Evolutionary conservation across 1,139 yeast species (phyloP).

Genomic region (Taphrina pruni): DNA sequence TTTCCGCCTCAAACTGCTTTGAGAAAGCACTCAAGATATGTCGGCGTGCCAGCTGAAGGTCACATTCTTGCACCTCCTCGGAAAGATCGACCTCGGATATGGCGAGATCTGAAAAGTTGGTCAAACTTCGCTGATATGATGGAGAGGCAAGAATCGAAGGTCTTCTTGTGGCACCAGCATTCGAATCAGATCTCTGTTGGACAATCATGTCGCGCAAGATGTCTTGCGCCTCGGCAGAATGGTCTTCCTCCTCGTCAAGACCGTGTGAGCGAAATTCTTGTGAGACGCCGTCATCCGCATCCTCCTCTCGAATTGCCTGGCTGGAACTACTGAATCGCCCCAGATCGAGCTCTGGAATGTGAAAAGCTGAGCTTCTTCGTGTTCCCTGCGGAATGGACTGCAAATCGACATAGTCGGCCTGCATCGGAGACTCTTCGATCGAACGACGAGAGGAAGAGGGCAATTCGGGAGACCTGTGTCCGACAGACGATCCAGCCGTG

Average conservation of each 20-base stretch:
- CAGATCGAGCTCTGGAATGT: conserved; percentile 20
- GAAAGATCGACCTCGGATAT: conserved; percentile 39
- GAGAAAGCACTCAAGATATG: conserved; percentile 38
- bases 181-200: conserved; percentile 12
- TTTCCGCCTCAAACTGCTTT: conserved; percentile 30
- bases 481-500: conserved; percentile 4
- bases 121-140: conserved; percentile 26
- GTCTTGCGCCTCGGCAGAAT: conserved; percentile 21
- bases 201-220: conserved; percentile 27
- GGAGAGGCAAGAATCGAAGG: conserved; percentile 32
- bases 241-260: background rate
- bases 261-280: background rate
- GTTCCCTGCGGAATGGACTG: conserved; percentile 3
- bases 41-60: conserved; percentile 26
- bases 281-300: background rate
- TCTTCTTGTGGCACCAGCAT: conserved; percentile 10
- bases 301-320: background rate
- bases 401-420: background rate
- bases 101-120: conserved; percentile 25
- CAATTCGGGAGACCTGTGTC: conserved; percentile 7
- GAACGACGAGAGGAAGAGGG: conserved; percentile 3
- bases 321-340: background rate
- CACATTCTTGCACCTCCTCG: conserved; percentile 32
- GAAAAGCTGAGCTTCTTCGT: conserved; percentile 34
- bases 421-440: background rate